Conservation (phyloP, 305 asterid species). For the Solanum hybrid region DNA sequence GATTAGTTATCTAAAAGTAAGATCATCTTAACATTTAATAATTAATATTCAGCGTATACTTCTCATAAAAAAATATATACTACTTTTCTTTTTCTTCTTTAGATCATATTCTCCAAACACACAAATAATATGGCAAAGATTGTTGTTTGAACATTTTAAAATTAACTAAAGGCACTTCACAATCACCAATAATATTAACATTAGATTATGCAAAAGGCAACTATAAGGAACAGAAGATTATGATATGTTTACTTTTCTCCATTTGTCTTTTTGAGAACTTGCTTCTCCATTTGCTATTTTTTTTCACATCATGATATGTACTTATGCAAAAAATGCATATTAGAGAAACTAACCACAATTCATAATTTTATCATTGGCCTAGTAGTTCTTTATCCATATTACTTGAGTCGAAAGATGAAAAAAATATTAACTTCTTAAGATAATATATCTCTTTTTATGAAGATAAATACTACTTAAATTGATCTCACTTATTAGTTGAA, state of each 20-base stretch:
- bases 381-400: neutral
- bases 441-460: neutral
- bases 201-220: neutral
- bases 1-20: too few relatives aligned
- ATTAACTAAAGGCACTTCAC: too few relatives aligned
- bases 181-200: neutral
- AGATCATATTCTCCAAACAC: too few relatives aligned
- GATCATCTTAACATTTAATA: too few relatives aligned
- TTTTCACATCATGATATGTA: neutral
- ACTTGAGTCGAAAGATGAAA: neutral
- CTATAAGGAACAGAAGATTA: neutral
- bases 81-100: too few relatives aligned
- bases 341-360: neutral
- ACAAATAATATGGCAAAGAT: too few relatives aligned
- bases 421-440: neutral
- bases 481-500: neutral
- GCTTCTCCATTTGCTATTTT: neutral
- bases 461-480: neutral
- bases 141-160: too few relatives aligned
- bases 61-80: too few relatives aligned
- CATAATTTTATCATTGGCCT: neutral
- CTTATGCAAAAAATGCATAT: neutral
- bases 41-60: too few relatives aligned
- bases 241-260: neutral
- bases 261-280: neutral